A percentile compares a stretch with the other conserved stretches of the same genome.
These are phyloP conservation scores for Apiotrichum akiyoshidainum DNA, from an alignment of 1,284 basidiomycete genomes.

Conservation along the genomic window DNA sequence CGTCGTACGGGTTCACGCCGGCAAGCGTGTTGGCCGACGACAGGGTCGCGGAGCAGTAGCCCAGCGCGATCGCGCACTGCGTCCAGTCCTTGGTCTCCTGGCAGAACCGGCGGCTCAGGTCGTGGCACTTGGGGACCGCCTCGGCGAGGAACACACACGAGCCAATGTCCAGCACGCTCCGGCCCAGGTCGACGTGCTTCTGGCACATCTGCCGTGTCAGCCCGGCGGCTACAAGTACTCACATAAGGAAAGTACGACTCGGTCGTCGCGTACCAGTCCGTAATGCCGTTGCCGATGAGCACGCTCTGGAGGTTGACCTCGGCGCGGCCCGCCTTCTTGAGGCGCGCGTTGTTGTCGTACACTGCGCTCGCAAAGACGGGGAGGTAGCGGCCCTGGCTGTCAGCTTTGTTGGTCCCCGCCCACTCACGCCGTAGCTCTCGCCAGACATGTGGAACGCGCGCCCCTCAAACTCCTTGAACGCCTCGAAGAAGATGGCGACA, in stretches of 20 bases:
- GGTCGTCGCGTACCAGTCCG: too few relatives aligned
- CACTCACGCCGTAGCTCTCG: constrained; percentile 53
- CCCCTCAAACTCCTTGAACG: constrained; percentile 63
- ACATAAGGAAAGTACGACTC: constrained; percentile 10
- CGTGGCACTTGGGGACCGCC: constrained; percentile 40
- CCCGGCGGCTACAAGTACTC: not conserved
- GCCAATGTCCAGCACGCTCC: constrained; percentile 35
- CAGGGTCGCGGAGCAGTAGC: constrained; percentile 58
- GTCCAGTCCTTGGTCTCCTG: constrained; percentile 55
- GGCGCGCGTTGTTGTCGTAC: constrained; percentile 68
- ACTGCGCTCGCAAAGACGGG: constrained; percentile 76
- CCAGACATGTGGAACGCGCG: constrained; percentile 66
- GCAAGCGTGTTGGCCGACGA: constrained; percentile 40
- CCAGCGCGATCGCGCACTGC: constrained; percentile 59
- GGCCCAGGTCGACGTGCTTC: constrained; percentile 35
- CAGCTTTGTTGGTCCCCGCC: not conserved
- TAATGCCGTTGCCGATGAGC: constrained; percentile 61
- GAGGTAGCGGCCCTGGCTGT: constrained; percentile 66
- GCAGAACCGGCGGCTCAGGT: constrained; percentile 31
- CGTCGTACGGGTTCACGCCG: constrained; percentile 59
- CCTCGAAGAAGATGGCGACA: constrained; percentile 69
- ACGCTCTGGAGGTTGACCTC: constrained; percentile 77
- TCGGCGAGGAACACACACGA: constrained; percentile 43
- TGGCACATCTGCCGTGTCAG: constrained; percentile 25
- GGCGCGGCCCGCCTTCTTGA: constrained; percentile 60